These are phyloP conservation scores for Fusarium multiceps DNA, from an alignment of 2,329 filamentous ascomycete species.

Conservation along the genomic window DNA sequence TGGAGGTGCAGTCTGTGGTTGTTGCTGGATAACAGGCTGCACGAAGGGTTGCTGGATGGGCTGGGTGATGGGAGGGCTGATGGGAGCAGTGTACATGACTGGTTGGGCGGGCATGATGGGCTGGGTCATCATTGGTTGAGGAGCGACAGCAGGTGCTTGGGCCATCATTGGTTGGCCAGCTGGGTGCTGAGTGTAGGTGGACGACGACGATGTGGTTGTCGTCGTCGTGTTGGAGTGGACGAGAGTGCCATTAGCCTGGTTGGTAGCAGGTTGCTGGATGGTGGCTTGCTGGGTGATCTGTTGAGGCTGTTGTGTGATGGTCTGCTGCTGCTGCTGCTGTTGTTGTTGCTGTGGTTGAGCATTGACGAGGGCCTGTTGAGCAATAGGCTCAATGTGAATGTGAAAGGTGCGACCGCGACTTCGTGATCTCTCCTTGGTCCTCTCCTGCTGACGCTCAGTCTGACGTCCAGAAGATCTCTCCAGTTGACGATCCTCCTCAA, in stretches of 20 bases:
- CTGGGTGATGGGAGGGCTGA: slow-evolving; percentile 24
- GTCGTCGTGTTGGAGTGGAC: slow-evolving; percentile 27
- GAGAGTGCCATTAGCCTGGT: slow-evolving; percentile 15
- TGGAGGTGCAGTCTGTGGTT: slow-evolving; percentile 19
- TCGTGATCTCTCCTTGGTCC: slow-evolving; percentile 38
- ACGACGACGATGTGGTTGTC: slow-evolving; percentile 19
- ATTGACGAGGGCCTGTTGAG: slow-evolving; percentile 22
- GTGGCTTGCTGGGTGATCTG: slow-evolving; percentile 24
- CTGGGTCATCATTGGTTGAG: slow-evolving; percentile 34
- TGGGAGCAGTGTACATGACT: slow-evolving; percentile 27
- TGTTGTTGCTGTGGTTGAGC: slow-evolving; percentile 19
- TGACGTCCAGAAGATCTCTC: slow-evolving; percentile 26
- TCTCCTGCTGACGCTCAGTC: slow-evolving; percentile 34
- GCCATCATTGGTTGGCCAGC: slow-evolving; percentile 30
- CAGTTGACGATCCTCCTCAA: slow-evolving; percentile 32
- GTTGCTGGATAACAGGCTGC: slow-evolving; percentile 24
- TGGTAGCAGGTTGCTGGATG: slow-evolving; percentile 17
- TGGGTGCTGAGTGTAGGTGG: slow-evolving; percentile 29
- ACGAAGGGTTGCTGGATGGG: slow-evolving; percentile 32
- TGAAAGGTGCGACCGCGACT: slow-evolving; percentile 46
- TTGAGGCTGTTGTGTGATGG: slow-evolving; percentile 1
- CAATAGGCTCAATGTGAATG: slow-evolving; percentile 45
- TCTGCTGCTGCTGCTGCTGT: slow-evolving; percentile 27
- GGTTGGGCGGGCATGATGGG: slow-evolving; percentile 23
- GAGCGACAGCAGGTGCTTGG: slow-evolving; percentile 34